Conservation (phyloP, 1,284 basidiomycete genomes). For the Fomes fomentarius region DNA sequence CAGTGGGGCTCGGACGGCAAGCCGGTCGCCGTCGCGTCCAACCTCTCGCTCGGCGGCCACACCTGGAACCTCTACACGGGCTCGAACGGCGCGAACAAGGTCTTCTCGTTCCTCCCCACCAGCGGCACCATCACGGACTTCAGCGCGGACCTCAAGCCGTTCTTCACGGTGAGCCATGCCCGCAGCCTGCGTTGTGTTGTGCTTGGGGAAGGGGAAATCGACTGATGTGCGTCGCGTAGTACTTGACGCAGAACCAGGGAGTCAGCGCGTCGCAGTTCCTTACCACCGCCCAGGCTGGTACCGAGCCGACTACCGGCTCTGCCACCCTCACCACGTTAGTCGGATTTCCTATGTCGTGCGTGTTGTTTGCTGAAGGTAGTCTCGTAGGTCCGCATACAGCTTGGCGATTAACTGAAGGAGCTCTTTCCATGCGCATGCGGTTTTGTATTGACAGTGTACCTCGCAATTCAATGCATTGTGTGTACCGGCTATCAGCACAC, state of each 20-base stretch:
- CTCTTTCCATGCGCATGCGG: no score
- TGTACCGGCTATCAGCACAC: no score
- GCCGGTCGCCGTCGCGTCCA: constrained; percentile 49
- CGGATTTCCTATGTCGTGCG: neutral
- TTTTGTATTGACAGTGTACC: no score
- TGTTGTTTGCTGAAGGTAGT: neutral
- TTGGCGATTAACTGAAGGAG: constrained; percentile 40
- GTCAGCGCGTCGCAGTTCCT: constrained; percentile 53
- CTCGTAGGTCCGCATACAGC: constrained; percentile 43
- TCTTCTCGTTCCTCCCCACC: constrained; percentile 64
- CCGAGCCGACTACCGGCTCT: constrained; percentile 57
- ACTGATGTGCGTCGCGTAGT: constrained; percentile 37
- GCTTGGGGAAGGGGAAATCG: neutral
- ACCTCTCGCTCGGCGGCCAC: constrained; percentile 50
- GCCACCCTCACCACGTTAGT: constrained; percentile 57
- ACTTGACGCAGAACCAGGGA: constrained; percentile 50
- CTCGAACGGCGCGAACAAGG: constrained; percentile 59
- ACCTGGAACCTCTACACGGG: constrained; percentile 65
- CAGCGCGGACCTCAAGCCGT: constrained; percentile 55
- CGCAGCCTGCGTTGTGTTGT: neutral
- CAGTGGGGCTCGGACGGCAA: constrained; percentile 48
- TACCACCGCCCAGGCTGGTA: constrained; percentile 57
- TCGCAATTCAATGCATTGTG: no score
- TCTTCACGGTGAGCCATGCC: constrained; percentile 48
- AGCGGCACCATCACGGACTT: constrained; percentile 51